Evolutionary conservation across 2,329 filamentous ascomycete genomes (phyloP), one percentile per base, ranked within the genome.

Genomic region (Sclerotiophoma versabilis): DNA sequence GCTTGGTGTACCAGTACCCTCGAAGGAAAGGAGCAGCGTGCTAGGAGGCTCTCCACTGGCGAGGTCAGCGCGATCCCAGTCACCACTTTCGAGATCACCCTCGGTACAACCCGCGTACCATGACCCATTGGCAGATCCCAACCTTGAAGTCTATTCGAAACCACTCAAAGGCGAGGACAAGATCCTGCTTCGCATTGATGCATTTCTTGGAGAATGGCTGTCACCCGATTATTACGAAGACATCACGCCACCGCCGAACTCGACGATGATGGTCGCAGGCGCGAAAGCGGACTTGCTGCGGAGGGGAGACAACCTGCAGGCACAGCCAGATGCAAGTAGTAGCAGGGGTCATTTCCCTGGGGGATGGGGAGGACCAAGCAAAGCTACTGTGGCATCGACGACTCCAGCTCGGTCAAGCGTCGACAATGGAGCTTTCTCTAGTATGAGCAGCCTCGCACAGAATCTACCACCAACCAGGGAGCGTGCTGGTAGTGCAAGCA

Each of bases 161-260:
- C 65, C 61, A 17, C 68, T 68, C 11, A 68, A 70, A 27, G 73
- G 71, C 5, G 73, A 74, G 23, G 66, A 74, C 22, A 70, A 69
- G 57, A 69, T 71, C 11, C 48, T 72, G 9, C 77, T 99, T 41
- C 89, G 95, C 0, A 83, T 99, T 5, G 95, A 99, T 75, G 89
- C 93, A 0, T 97, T 96, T 70, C 82, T 99, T 0, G 93, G 95
- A 42, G 95, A 99, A 80, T 99, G 95, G 95, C 82, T 98, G 25
- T 91, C 90, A 2, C 91, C 92, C 1, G 89, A 93, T 69, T 99
- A 99, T 74, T 99, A 93, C 68, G 92, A 96, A 59, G 84, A 90
- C 46, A 97, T 97, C 60, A 93, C 90, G 0, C 91, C 92, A 3
- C 95, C 95, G 10, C 95, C 95, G 0, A 86, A 87, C 36, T 93